Base-by-base conservation (phyloP, 805 yeast genomes). In the Candida palmyrensis region DNA sequence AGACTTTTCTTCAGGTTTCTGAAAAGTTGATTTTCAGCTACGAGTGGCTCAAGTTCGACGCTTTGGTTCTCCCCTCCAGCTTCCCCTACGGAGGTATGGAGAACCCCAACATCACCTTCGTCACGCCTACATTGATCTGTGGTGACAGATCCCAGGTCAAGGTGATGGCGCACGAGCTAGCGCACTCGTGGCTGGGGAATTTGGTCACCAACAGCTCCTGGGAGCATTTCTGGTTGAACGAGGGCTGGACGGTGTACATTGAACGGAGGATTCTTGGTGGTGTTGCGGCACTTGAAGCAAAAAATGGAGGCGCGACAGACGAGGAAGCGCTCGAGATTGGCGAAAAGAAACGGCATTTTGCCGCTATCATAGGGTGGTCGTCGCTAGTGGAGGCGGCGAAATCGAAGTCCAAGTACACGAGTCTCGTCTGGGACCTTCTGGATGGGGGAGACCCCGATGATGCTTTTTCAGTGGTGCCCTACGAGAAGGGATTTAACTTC, bases 41-140 rank as follows among this genome's bases (percentile, higher is more conserved):
- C 43, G 63, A 59, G 42, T 59, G 65, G 65, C 33, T 41, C 6
- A 40, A 51, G 20, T 59, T 53, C 36, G 60, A 59, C 42, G 55
- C 59, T n/a, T 46, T 59, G 37, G 52, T 59, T n/a, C 38, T 59
- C 14, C 64, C 64, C 1, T 26, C 40, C 23, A 46, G 55, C 25
- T 59, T 57, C 38, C 65, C 65, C 3, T 59, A 57, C 35, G 65
- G 65, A 13, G 65, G 63, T n/a, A 59, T 59, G 65, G 65, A 59
- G 30, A 59, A 53, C 36, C 65, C 65, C 19, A 57, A 57, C 35
- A 41, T 55, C 36, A 56, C 62, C 7, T 57, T 51, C 35, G 55
- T 56, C 38, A 57, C 65, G 5, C 62, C 63, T 1, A 57, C 63
- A 3, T 45, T 59, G 33, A 49, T 59, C 25, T 46, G 59, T 39